phyloP scores from a whole-genome alignment of 2,329 filamentous ascomycete species.

The Colletotrichum eleusines region DNA sequence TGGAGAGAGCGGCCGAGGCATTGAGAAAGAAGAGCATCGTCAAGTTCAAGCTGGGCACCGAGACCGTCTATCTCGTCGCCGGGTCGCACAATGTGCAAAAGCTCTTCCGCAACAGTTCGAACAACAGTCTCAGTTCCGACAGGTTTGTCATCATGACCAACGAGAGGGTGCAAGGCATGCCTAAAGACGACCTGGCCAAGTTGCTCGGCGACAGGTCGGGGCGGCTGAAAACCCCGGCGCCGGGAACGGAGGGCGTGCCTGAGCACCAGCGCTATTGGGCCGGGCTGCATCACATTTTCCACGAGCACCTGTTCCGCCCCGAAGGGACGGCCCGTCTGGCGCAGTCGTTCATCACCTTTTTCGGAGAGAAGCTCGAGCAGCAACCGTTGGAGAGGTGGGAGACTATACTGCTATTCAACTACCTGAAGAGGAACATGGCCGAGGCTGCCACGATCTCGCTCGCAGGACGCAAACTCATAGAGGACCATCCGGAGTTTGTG shows the following conservation, averaged over 20 bases:
- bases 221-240: constrained; percentile 26
- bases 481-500: constrained; percentile 45
- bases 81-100: constrained; percentile 29
- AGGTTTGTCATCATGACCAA: constrained; percentile 37
- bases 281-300: constrained; percentile 42
- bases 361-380: constrained; percentile 35
- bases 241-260: constrained; percentile 40
- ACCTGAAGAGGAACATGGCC: constrained; percentile 44
- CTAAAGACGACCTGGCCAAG: constrained; percentile 35
- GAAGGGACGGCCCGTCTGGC: constrained; percentile 21
- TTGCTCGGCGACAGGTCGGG: constrained; percentile 42
- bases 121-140: constrained; percentile 37
- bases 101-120: constrained; percentile 35
- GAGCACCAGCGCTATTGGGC: constrained; percentile 45
- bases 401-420: constrained; percentile 40
- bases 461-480: constrained; percentile 44
- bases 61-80: constrained; percentile 34
- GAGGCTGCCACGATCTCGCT: constrained; percentile 43
- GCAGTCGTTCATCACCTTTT: constrained; percentile 36
- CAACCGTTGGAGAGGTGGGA: constrained; percentile 40
- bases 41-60: constrained; percentile 34
- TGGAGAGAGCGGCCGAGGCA: constrained; percentile 24
- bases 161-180: constrained; percentile 5
- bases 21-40: constrained; percentile 7
- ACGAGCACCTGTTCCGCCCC: constrained; percentile 20